Base-by-base conservation (phyloP, 2,329 filamentous ascomycete species). In the Sporothrix brasiliensis region DNA sequence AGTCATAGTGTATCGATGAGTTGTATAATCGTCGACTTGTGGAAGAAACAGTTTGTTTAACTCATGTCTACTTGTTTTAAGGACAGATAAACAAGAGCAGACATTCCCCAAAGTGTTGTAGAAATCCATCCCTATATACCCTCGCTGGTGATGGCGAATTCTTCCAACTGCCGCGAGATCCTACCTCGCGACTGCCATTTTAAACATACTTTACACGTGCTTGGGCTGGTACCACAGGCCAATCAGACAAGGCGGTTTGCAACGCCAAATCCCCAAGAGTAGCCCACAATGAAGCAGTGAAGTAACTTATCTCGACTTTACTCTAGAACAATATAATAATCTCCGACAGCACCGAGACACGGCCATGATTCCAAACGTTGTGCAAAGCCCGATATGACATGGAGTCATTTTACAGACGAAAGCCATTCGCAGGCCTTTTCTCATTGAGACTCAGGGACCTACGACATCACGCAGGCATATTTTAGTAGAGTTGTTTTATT, bases 191-290 rank as follows among this genome's bases (percentile, higher is more conserved):
- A 67, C 47, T 52, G 44, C 27, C n/a, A 4, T 61, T 27, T 61
- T 47, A 47, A 39, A 47, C 30, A 39, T 16, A 11, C 54, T 49
- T 50, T 69, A 65, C 66, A 69, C 67, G 67, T 69, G 67, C 47
- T 69, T 14, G 34, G 44, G 27, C 30, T 21, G 53, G 61, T 69
- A 13, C 30, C 39, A 24, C n/a, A 3, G 21, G 27, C 72, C 71
- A 73, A 73, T 73, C 30, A 67, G 60, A 72, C 19, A 58, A 27
- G 61, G 10, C 27, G 58, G 24, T 72, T 72, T 70, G 67, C 67
- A 53, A 72, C 34, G 21, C 21, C 30, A 21, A 27, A 24, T 24
- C 27, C 39, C 44, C 41, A 16, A 49, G 3, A 30, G 27, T 30
- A 5, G 44, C 44, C 44, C 44, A 47, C 39, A 65, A 21, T 3